A percentile compares a stretch with the other conserved stretches of the same genome.
Conservation (phyloP, 306 rosid species). For the Rosa persica region DNA sequence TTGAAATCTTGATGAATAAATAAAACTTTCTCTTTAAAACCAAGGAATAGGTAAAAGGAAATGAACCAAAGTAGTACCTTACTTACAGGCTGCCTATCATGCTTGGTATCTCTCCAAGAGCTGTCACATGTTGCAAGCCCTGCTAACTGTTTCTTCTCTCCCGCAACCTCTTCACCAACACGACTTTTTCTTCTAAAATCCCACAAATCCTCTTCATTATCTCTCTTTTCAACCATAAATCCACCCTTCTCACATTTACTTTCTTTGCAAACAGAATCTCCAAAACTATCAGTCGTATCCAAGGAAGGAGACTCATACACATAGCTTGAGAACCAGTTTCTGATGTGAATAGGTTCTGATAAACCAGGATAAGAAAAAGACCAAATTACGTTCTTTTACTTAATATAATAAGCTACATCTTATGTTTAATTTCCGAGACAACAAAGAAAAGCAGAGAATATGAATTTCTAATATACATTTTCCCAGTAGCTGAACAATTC, state of each 20-base stretch:
- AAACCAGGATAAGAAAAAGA: neutral
- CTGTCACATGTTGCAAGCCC: slow-evolving; percentile 23
- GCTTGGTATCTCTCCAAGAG: slow-evolving; percentile 20
- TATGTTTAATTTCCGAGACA: neutral
- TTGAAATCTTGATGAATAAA: neutral
- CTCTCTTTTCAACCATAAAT: slow-evolving; percentile 20
- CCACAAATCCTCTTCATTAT: neutral
- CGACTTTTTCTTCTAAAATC: slow-evolving; percentile 1
- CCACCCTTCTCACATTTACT: slow-evolving; percentile 30
- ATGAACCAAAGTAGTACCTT: slow-evolving; percentile 32
- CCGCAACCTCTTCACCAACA: slow-evolving; percentile 22
- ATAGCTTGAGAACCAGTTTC: slow-evolving; percentile 78
- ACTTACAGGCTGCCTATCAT: slow-evolving; percentile 30
- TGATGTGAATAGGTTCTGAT: slow-evolving; percentile 70
- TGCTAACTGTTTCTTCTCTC: slow-evolving; percentile 1
- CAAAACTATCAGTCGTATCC: slow-evolving; percentile 32
- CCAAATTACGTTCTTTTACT: neutral
- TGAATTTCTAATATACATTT: neutral
- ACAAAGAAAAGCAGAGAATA: neutral
- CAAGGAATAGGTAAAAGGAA: slow-evolving; percentile 7
- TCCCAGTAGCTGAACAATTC: neutral
- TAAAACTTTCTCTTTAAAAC: neutral
- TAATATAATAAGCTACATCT: neutral
- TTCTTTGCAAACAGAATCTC: slow-evolving; percentile 27
- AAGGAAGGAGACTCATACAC: slow-evolving; percentile 56